Evolutionary conservation across 352 stramenopile genomes (phyloP), one percentile per base, ranked within the genome.

Genomic region (Phytopythium kandeliae): DNA sequence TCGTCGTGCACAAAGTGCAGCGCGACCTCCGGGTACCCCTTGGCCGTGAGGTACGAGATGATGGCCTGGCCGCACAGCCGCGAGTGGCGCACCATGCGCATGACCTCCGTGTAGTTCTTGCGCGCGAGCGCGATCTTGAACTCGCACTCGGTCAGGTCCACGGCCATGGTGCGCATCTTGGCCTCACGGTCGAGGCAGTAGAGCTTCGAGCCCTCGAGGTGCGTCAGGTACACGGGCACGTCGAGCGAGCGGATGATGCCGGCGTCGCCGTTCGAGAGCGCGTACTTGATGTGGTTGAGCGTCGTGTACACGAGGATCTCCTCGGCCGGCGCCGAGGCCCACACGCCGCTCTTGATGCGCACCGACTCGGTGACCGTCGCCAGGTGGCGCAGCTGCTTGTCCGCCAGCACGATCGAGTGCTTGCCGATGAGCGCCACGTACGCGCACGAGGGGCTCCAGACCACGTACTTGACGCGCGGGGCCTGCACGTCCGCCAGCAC

Each of bases 1-100:
- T 97, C 95, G 71, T 99, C 97, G 51, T 96, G 96, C 31, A 99
- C 97, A 75, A 99, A 99, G 78, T 99, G 96, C 41, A 99, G 81
- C 10, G 97, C 97, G 21, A 99, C 96, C 62, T 99, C 97, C 3
- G 97, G 97, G 69, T 98, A 99, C n/a, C 97, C 97, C 73, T 99
- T 99, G 37, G 96, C 89, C 51, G 98, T 98, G 47, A 99, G 70
- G 71, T 99, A 99, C 28, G 92, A 95, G 55, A 99, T 98, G 67
- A 99, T 99, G 21, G 97, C 95, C 66, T 98, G 92, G 28, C 96
- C 96, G 69, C 96, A 99, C 16, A 99, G 76, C 33, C 92, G 87
- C 57, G 87, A 97, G 68, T 98, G 87, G 31, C 93, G 92, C 48
- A 99, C 97, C 91, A 99, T 98, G 64, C 96, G 88, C 96, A 99